Percentiles rank a stretch among this genome's conserved stretches.
Evolutionary conservation across 805 yeast species (phyloP).

Genomic region (Starmerella apis): DNA sequence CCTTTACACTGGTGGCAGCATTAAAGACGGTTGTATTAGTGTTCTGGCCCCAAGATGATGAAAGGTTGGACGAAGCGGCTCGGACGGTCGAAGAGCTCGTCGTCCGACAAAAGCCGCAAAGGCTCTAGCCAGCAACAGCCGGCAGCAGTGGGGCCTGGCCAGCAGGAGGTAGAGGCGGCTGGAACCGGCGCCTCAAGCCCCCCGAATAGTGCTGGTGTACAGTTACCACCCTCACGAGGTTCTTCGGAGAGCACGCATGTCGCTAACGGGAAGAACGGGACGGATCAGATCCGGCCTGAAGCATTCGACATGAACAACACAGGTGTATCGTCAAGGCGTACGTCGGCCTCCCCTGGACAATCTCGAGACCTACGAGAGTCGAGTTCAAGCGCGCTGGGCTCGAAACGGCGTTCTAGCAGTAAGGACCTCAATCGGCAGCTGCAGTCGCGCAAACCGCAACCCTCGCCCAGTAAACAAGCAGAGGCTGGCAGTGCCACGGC

Average conservation of each 20-base stretch:
- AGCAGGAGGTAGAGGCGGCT: slow-evolving; percentile 2
- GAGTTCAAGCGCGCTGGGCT: slow-evolving; percentile 7
- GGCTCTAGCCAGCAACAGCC: slow-evolving; percentile 1
- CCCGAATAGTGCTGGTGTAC: neutral
- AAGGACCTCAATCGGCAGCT: slow-evolving; percentile 12
- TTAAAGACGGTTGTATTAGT: neutral
- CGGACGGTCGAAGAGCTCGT: slow-evolving; percentile 27
- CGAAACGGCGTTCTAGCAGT: slow-evolving; percentile 13
- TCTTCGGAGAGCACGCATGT: slow-evolving; percentile 12
- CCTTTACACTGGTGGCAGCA: neutral
- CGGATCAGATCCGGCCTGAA: slow-evolving; percentile 27
- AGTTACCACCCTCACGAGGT: neutral
- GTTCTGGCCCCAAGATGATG: slow-evolving; percentile 27
- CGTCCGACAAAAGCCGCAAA: slow-evolving; percentile 26
- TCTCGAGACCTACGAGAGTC: slow-evolving; percentile 17
- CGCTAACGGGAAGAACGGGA: slow-evolving; percentile 9
- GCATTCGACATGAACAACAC: slow-evolving; percentile 27
- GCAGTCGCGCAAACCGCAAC: slow-evolving; percentile 10
- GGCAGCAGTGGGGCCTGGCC: slow-evolving; percentile 1
- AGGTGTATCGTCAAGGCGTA: slow-evolving; percentile 26
- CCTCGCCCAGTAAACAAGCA: slow-evolving; percentile 12
- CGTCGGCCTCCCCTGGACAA: slow-evolving; percentile 8
- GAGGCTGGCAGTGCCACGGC: neutral
- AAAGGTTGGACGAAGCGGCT: slow-evolving; percentile 35
- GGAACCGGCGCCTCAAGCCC: neutral